These are phyloP conservation scores for Tilletiopsis washingtonensis DNA, from an alignment of 1,284 basidiomycete genomes.

Conservation along the genomic window DNA sequence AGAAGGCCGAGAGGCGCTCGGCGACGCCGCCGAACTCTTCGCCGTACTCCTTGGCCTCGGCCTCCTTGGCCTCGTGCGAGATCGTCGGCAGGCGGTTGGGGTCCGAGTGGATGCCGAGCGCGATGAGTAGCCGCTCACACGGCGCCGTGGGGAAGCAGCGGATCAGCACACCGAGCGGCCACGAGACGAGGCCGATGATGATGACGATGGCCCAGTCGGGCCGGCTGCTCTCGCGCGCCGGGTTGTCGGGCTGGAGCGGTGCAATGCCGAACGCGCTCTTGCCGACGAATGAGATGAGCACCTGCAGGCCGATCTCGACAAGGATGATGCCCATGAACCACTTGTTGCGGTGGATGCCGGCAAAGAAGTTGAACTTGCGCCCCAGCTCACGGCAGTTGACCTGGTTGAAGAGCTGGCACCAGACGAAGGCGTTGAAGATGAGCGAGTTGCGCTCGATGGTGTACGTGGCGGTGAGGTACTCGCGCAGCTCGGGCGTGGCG, in stretches of 20 bases:
- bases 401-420: slow-evolving; percentile 68
- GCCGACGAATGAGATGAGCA: slow-evolving; percentile 84
- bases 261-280: slow-evolving; percentile 87
- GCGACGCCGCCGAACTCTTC: slow-evolving; percentile 63
- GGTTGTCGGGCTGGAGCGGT: slow-evolving; percentile 50
- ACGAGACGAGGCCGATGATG: slow-evolving; percentile 72
- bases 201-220: slow-evolving; percentile 90
- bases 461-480: too few species aligned
- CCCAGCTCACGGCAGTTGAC: slow-evolving; percentile 84
- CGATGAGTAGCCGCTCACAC: slow-evolving; percentile 65
- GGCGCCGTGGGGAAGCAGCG: slow-evolving; percentile 74
- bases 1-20: slow-evolving; percentile 30
- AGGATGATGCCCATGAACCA: slow-evolving; percentile 82
- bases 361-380: slow-evolving; percentile 77
- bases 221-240: slow-evolving; percentile 51
- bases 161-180: slow-evolving; percentile 77
- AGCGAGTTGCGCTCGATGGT: slow-evolving; percentile 64
- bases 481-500: slow-evolving; percentile 1
- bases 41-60: slow-evolving; percentile 58
- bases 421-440: slow-evolving; percentile 95
- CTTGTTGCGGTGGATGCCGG: slow-evolving; percentile 68
- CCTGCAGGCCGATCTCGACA: slow-evolving; percentile 76
- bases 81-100: slow-evolving; percentile 60
- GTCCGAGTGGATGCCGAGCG: slow-evolving; percentile 61
- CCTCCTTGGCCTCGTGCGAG: slow-evolving; percentile 58